Evolutionary conservation across 768 basidiomycete genomes (phyloP), one percentile per base, ranked within the genome.

Genomic region (Phaeotremella skinneri): DNA sequence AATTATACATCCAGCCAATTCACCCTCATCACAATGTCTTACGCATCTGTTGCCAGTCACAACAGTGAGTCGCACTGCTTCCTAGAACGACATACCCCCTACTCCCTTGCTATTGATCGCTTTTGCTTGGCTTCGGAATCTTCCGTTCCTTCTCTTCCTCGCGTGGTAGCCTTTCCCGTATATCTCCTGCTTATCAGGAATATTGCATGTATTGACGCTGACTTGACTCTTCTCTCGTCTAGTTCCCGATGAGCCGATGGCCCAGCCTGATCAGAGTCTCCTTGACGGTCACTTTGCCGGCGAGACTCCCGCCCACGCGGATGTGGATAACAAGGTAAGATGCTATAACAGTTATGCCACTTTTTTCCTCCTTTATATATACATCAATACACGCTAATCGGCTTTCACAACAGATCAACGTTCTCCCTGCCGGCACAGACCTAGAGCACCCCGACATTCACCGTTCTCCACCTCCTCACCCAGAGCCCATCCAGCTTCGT

Each of bases 31-130:
- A 69, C 37, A 43, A 88, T 88, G 86, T 87, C 87, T 56, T 89
- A 88, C 83, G 87, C 88, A 23, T 78, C 82, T 30, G 83, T 86
- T 69, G 83, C 85, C 58, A 82, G 83, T 26, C 79, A 82, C 61
- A 84, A 88, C 77, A 81, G 81, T 81, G 66, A 50, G 75, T 75
- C 5, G 27, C 13, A 11, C n/a, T 21, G 39, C 29, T 47, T 49
- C 31, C 13, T 48, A 43, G 9, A 17, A 30, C 45, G 49, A 48
- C 48, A n/a, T n/a, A n/a, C n/a, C n/a, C n/a, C n/a, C n/a, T n/a
- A n/a, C n/a, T n/a, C n/a, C n/a, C n/a, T n/a, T n/a, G n/a, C n/a
- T n/a, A n/a, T n/a, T n/a, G n/a, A n/a, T n/a, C n/a, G n/a, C n/a
- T n/a, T n/a, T n/a, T n/a, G n/a, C n/a, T n/a, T n/a, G n/a, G n/a